Evolutionary conservation across 2,329 filamentous ascomycete genomes (phyloP).

Genomic region (Fusarium pilosicola): DNA sequence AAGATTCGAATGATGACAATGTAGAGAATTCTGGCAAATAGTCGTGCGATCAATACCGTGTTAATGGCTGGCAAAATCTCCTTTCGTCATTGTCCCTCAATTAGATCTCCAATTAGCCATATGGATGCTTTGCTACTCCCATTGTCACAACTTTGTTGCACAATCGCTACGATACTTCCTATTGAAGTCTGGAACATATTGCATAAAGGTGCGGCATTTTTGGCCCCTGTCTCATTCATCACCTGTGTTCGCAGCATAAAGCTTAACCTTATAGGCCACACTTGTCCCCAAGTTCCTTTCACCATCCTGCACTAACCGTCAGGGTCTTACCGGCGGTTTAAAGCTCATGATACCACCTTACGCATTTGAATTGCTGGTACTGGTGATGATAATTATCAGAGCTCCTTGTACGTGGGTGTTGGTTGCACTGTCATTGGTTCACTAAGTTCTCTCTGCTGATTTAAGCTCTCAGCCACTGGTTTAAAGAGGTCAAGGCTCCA

Average conservation of each 20-base stretch:
- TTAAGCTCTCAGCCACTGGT: no score
- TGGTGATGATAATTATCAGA: neutral
- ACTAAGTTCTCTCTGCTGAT: no score
- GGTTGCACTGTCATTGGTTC: neutral
- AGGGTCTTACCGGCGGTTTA: neutral
- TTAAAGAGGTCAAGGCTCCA: neutral
- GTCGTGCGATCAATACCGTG: fast-evolving
- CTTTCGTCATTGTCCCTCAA: neutral
- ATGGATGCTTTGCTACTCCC: neutral
- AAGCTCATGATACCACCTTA: neutral
- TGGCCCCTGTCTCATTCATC: neutral
- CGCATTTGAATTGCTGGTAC: neutral
- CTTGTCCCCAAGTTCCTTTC: no score
- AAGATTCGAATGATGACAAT: neutral
- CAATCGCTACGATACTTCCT: neutral
- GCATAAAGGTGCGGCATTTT: neutral
- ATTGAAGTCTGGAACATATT: no score
- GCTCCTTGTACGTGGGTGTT: neutral
- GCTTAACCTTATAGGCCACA: no score
- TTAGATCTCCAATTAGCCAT: neutral
- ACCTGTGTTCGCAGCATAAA: no score
- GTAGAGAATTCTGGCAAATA: neutral
- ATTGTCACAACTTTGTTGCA: neutral
- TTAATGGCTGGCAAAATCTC: no score
- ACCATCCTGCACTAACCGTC: no score